A percentile compares a stretch with the other conserved stretches of the same genome.
Evolutionary conservation across 2,329 filamentous ascomycete genomes (phyloP).

Genomic region (Thelonectria blattea): DNA sequence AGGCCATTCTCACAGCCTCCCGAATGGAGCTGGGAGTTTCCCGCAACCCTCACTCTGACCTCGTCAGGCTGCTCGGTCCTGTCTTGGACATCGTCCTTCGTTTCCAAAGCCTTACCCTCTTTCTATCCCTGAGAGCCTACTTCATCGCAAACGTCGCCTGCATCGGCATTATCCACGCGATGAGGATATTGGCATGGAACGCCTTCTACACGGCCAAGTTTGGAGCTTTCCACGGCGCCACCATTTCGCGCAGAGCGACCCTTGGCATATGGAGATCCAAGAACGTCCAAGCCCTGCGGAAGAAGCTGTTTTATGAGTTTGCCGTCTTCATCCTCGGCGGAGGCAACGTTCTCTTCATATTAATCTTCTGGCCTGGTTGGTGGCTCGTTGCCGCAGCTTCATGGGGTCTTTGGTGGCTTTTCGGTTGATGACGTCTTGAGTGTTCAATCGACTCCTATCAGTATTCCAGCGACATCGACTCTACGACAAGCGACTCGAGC

Average conservation of each 20-base stretch:
- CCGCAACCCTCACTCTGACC: conserved; percentile 39
- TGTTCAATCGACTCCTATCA: too few species aligned
- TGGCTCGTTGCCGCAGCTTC: conserved; percentile 49
- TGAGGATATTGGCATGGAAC: conserved; percentile 35
- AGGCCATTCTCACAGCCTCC: conserved; percentile 48
- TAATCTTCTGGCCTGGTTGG: conserved; percentile 66
- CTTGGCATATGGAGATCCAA: conserved; percentile 48
- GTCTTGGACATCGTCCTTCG: conserved; percentile 43
- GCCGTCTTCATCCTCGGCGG: conserved; percentile 57
- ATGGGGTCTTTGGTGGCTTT: conserved; percentile 43
- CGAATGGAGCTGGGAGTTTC: conserved; percentile 42
- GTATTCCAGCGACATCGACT: too few species aligned
- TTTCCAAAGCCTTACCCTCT: conserved; percentile 45
- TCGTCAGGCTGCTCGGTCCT: conserved; percentile 44
- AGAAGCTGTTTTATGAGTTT: conserved; percentile 59
- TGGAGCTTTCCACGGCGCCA: conserved; percentile 39
- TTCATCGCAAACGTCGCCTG: conserved; percentile 40
- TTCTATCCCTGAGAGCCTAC: conserved; percentile 42
- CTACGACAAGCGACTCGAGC: conserved; percentile 9
- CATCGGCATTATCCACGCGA: conserved; percentile 32
- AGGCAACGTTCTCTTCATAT: conserved; percentile 54
- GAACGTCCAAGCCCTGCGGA: conserved; percentile 46
- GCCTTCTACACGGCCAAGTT: conserved; percentile 39
- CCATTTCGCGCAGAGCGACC: conserved; percentile 39
- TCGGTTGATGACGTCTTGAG: conserved; percentile 39